Evolutionary conservation across 148 eudicot genomes (phyloP).

Genomic region (Nepenthes gracilis): DNA sequence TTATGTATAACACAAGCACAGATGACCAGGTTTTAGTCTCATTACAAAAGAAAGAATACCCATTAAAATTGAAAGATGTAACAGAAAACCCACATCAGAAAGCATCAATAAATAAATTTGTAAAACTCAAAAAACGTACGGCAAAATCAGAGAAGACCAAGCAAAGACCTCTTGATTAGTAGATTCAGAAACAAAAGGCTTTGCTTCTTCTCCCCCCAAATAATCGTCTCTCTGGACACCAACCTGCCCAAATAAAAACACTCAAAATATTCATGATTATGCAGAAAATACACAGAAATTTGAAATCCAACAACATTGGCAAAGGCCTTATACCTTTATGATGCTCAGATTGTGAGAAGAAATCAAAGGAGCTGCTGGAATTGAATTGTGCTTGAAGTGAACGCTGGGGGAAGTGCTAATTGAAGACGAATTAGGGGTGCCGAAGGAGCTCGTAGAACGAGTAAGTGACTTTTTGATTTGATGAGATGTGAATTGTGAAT

Average conservation of each 20-base stretch:
- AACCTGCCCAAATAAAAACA: constrained; percentile 3
- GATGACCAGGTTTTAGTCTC: too few species aligned
- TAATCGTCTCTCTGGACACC: constrained; percentile 23
- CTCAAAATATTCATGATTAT: too few species aligned
- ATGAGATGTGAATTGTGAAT: constrained; percentile 12
- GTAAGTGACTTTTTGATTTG: constrained; percentile 12
- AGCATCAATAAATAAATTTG: neutral
- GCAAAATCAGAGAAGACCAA: constrained; percentile 83
- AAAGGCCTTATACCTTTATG: neutral
- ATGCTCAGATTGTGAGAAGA: neutral
- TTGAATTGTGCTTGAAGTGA: constrained; percentile 5
- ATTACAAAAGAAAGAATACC: constrained; percentile 1
- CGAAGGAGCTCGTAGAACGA: constrained; percentile 10
- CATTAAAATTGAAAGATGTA: neutral
- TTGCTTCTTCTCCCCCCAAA: constrained; percentile 34
- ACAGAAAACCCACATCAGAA: neutral
- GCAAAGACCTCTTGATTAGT: constrained; percentile 40
- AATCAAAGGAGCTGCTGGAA: constrained; percentile 1
- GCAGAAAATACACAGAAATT: too few species aligned
- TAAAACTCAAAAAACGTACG: constrained; percentile 31
- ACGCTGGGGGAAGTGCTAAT: constrained; percentile 2
- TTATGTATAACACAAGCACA: too few species aligned
- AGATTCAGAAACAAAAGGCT: constrained; percentile 18
- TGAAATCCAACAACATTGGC: too few species aligned
- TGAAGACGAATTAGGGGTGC: constrained; percentile 14